These are phyloP conservation scores for Avicennia marina DNA, from an alignment of 257 asterid species.

Conservation along the genomic window DNA sequence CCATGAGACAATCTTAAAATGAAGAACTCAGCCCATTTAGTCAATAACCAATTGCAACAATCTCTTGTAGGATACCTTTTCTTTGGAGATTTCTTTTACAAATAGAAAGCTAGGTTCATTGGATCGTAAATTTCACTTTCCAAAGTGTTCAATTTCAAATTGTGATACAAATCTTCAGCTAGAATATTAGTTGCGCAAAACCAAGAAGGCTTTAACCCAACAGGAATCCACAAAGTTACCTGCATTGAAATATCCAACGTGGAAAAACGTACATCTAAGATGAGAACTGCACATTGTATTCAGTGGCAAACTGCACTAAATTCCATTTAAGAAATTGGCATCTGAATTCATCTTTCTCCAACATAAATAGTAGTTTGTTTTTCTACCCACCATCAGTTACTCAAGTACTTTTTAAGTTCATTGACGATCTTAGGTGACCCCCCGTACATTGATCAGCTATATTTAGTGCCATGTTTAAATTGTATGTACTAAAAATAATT, in stretches of 20 bases:
- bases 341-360: conserved; percentile 3
- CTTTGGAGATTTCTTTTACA: not conserved
- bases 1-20: not conserved
- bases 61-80: not conserved
- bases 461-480: not conserved
- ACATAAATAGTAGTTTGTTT: not conserved
- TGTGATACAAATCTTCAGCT: not conserved
- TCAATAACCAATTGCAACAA: not conserved
- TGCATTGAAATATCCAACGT: not conserved
- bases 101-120: not conserved
- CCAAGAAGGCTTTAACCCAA: not conserved
- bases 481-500: not conserved
- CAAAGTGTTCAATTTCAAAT: not conserved
- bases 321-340: conserved; percentile 5
- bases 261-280: too few relatives aligned
- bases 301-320: not conserved
- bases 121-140: not conserved
- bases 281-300: too few relatives aligned
- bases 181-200: not conserved
- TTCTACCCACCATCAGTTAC: not conserved
- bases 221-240: not conserved
- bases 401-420: too few relatives aligned
- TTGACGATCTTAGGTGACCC: not conserved
- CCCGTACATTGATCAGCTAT: not conserved
- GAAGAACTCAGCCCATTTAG: not conserved